Conservation (phyloP, 108 stramenopile species). For the Parmales sp. region DNA sequence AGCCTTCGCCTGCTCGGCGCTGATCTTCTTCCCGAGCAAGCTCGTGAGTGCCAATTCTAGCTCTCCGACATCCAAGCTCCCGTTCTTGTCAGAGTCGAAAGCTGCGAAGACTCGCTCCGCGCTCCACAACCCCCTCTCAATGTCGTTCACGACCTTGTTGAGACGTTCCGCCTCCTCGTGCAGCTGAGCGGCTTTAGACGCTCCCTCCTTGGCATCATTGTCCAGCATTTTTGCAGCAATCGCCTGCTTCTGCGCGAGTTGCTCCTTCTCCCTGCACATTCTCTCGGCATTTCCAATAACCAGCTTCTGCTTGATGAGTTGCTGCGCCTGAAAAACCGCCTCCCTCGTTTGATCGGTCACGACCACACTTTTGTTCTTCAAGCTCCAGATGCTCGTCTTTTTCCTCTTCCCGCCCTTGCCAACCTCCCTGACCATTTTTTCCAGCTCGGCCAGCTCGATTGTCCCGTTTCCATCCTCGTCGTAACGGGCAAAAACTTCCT, state of each 20-base stretch:
- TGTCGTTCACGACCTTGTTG: background rate
- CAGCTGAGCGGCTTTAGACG: background rate
- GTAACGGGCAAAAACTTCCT: background rate
- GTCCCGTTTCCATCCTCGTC: background rate
- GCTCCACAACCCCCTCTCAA: background rate
- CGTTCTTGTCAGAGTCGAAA: constrained; percentile 7
- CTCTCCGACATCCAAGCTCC: background rate
- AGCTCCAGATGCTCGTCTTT: background rate
- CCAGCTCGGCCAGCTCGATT: background rate
- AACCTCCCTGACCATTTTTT: background rate
- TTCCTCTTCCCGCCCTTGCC: too few species aligned
- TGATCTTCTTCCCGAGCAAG: background rate
- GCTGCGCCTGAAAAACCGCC: background rate
- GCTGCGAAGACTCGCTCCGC: background rate
- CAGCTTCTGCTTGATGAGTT: background rate
- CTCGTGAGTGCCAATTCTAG: background rate
- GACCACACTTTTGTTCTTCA: background rate
- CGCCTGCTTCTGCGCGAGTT: background rate
- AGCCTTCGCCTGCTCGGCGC: background rate
- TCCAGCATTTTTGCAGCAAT: background rate
- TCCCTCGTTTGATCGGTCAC: background rate
- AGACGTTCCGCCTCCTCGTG: background rate
- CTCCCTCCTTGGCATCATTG: background rate
- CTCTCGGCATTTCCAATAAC: background rate
- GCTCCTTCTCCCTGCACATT: background rate